Base-by-base conservation (phyloP, 2,329 filamentous ascomycete genomes). In the Lachnellula subtilissima region DNA sequence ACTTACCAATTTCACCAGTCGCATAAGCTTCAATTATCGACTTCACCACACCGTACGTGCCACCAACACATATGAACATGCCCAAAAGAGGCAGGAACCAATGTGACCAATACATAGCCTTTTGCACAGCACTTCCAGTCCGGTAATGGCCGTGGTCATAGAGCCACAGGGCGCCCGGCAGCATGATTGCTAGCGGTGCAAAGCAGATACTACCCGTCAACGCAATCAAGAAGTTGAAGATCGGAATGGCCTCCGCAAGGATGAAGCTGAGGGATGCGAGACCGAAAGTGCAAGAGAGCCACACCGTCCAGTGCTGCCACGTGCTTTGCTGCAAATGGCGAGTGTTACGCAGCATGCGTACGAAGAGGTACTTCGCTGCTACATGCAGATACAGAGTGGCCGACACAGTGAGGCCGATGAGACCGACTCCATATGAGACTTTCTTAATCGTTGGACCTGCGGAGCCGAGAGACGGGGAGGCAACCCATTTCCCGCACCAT, bases 401-500 rank as follows among this genome's bases (percentile, higher is more conserved):
- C 51, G 74, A 76, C 42, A 85, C 76, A 32, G 80, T 69, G 4
- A 86, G 72, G 1, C 81, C 81, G 4, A 78, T 71, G 8, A 85
- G 66, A 2, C 76, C 83, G 46, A 86, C 73, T 2, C 83, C 84
- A 61, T 86, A 87, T 0, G 81, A 71, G 0, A 85, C 75, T 67
- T 82, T 84, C 71, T 86, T 85, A 61, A 86, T 73, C 0, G 75
- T 77, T 4, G 74, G 72, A 9, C 84, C 83, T 0, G 84, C 84
- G 39, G 77, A 82, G 7, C 83, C 83, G 0, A 87, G 75, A 1
- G 82, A 81, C 0, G 84, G 84, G 3, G 77, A 81, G 0, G 83
- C 80, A 4, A 87, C 82, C 78, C 79, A 86, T 58, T 80, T 72
- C 4, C 84, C 84, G 61, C 82, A 84, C 73, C 75, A 86, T 46